These are phyloP conservation scores for Neltuma alba DNA, from an alignment of 306 rosid genomes.

Conservation along the genomic window DNA sequence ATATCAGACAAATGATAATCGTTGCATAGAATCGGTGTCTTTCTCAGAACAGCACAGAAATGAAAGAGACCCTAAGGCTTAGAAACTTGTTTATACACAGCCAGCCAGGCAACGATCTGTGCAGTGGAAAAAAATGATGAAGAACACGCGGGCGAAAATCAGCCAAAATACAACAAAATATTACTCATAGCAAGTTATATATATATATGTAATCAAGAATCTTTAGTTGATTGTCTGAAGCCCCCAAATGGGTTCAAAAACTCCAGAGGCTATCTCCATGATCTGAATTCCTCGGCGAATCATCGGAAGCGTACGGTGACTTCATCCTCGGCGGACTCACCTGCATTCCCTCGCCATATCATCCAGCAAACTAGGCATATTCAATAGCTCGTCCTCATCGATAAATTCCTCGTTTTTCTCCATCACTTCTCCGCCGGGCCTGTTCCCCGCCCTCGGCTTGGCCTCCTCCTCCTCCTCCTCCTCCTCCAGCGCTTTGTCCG, in stretches of 20 bases:
- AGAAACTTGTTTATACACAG: not conserved
- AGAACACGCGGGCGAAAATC: not conserved
- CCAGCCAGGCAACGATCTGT: not conserved
- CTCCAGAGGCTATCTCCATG: conserved; percentile 53
- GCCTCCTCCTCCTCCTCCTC: not conserved
- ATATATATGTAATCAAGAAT: not conserved
- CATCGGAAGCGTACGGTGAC: conserved; percentile 38
- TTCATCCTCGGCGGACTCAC: conserved; percentile 61
- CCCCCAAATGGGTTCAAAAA: not conserved
- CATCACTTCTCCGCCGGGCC: not conserved
- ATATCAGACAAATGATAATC: not conserved
- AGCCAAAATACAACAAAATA: not conserved
- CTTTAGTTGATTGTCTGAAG: not conserved
- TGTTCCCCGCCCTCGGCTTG: not conserved
- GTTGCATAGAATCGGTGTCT: not conserved
- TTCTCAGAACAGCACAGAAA: not conserved
- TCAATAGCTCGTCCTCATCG: conserved; percentile 55
- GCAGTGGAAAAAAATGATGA: not conserved
- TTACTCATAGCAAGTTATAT: not conserved
- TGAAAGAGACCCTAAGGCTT: conserved; percentile 9
- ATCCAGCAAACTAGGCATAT: conserved; percentile 58
- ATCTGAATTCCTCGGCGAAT: conserved; percentile 50
- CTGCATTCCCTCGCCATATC: conserved; percentile 69
- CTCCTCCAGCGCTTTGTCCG: not conserved
- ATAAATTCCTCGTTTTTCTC: conserved; percentile 36